phyloP scores from a whole-genome alignment of 441 rosid genomes.

The Gossypium lobatum region DNA sequence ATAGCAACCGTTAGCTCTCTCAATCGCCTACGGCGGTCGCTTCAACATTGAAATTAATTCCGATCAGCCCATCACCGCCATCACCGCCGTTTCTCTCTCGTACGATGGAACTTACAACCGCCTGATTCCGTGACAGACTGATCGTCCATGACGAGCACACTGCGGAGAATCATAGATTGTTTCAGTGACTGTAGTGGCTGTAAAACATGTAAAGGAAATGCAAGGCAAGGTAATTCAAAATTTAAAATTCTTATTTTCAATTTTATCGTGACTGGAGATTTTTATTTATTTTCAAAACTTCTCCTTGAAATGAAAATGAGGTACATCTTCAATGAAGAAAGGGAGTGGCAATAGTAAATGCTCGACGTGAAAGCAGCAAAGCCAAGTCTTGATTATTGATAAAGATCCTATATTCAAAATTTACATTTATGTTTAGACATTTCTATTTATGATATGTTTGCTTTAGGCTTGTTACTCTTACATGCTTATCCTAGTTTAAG shows the following conservation, averaged over 20 bases:
- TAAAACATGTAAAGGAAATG: conserved; percentile 13
- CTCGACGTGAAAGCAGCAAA: neutral
- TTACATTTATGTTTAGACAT: conserved; percentile 10
- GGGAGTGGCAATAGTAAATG: conserved; percentile 7
- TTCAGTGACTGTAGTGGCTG: conserved; percentile 25
- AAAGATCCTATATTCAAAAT: conserved; percentile 4
- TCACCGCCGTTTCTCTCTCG: neutral
- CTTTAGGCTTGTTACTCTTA: conserved; percentile 6
- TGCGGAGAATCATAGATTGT: conserved; percentile 24
- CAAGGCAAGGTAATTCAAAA: conserved; percentile 8
- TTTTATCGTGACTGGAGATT: neutral
- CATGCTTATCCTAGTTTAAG: neutral
- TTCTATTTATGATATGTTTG: neutral
- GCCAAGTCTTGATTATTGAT: neutral
- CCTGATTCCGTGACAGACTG: neutral
- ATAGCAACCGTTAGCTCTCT: neutral
- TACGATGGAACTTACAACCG: neutral
- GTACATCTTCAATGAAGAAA: neutral
- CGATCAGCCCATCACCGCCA: neutral
- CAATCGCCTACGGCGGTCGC: neutral
- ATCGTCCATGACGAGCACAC: conserved; percentile 24
- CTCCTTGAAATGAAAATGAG: conserved; percentile 13
- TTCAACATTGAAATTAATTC: neutral
- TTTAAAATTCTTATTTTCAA: conserved; percentile 1
- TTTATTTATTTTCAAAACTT: neutral